Evolutionary conservation across 1,284 basidiomycete genomes (phyloP), one percentile per base, ranked within the genome.

Genomic region (Fistulina hepatica): DNA sequence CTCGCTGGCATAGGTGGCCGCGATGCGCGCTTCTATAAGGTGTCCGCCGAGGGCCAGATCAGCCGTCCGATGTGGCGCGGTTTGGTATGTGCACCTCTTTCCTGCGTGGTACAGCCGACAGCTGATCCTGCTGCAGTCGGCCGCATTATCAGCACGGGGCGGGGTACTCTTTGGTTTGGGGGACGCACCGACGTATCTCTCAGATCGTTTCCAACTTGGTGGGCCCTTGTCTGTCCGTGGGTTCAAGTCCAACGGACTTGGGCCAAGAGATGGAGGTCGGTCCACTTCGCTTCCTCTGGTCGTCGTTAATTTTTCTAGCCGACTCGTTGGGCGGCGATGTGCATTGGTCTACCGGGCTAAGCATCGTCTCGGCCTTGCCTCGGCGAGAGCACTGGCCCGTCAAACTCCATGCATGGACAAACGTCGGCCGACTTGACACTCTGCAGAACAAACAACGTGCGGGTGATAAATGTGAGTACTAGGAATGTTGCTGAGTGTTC

Each of bases 131-230:
- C 21, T 33, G 3, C 42, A 85, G 83, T 69, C 72, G 2, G 34
- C 81, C 16, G 83, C 83, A 0, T 55, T 85, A 4, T 69, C 76
- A 3, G 69, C 71, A 4, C 70, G 74, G 13, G 59, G 69, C 0
- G 88, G 88, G 5, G 42, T 80, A 15, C 57, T 90, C 3, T 73
- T 71, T 53, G 67, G 71, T 22, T 52, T 83, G 4, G 52, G 56
- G 5, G 53, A 57, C 11, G 45, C 51, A 33, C 60, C 61, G 11
- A 64, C 73, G 19, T 68, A 71, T 35, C 83, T 86, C 53, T 76
- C 71, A 23, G 95, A 99, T 58, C 75, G 90, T 4, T 94, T 93
- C 56, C 92, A 94, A 49, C 70, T 97, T 0, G 95, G 94, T 20
- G 95, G 94, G 0, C 92, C 95, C 0, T 78, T 83, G n/a, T 86